Evolutionary conservation across 1,284 basidiomycete species (phyloP).

Genomic region (Ustilago loliicola): DNA sequence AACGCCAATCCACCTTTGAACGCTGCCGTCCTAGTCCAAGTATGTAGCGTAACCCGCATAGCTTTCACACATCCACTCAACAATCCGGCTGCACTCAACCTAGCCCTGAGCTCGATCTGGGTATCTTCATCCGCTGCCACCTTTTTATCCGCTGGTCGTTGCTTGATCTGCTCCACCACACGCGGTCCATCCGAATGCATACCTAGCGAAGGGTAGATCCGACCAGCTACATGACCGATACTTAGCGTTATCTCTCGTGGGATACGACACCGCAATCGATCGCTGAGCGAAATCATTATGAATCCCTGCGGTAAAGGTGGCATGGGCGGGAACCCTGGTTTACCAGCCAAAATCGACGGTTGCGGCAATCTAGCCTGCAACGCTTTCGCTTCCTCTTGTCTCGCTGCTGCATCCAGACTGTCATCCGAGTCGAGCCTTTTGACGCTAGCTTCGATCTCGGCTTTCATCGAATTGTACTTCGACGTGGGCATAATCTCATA

Average conservation of each 20-base stretch:
- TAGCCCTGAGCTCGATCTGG: constrained; percentile 38
- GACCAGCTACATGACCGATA: constrained; percentile 37
- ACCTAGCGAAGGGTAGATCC: constrained; percentile 48
- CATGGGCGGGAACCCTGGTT: constrained; percentile 44
- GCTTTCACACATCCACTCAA: constrained; percentile 51
- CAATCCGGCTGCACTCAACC: constrained; percentile 42
- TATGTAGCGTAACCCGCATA: constrained; percentile 29
- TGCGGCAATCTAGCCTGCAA: constrained; percentile 36
- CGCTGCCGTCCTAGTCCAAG: constrained; percentile 26
- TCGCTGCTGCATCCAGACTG: constrained; percentile 14
- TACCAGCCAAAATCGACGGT: constrained; percentile 35
- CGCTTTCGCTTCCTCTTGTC: constrained; percentile 29
- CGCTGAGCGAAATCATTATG: constrained; percentile 46
- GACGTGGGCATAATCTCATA: constrained; percentile 35
- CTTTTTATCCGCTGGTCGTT: constrained; percentile 21
- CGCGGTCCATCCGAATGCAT: constrained; percentile 50
- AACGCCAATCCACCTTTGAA: constrained; percentile 26
- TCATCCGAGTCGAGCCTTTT: constrained; percentile 26
- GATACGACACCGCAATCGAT: constrained; percentile 26
- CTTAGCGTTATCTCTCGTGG: constrained; percentile 39
- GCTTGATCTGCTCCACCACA: constrained; percentile 42
- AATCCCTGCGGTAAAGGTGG: constrained; percentile 45
- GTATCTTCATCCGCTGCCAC: constrained; percentile 46
- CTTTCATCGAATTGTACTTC: constrained; percentile 35
- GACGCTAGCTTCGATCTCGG: constrained; percentile 14